phyloP scores from a whole-genome alignment of 2,329 filamentous ascomycete species.

The Nemania diffusa region DNA sequence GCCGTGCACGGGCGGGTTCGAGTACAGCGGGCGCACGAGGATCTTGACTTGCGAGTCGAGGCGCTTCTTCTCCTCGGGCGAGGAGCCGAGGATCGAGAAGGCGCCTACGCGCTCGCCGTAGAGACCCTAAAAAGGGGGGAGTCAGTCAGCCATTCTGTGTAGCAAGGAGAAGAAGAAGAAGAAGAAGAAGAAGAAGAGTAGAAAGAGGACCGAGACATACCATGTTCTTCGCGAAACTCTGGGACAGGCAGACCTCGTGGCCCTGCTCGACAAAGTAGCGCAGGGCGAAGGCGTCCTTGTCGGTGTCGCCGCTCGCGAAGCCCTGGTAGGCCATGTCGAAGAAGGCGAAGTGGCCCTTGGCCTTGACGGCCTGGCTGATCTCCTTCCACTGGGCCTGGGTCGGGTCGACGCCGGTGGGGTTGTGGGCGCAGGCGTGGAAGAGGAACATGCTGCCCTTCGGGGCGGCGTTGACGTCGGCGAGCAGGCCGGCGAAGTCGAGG shows the following conservation, averaged over 20 bases:
- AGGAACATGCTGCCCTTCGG: conserved; percentile 89
- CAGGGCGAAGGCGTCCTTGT: conserved; percentile 92
- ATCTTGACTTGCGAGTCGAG: conserved; percentile 99
- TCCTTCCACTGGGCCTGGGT: conserved; percentile 91
- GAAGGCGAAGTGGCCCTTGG: conserved; percentile 89
- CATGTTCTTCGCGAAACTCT: conserved; percentile 99
- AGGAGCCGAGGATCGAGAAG: conserved; percentile 90
- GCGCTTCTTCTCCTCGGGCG: conserved; percentile 90
- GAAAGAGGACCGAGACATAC: conserved; percentile 55
- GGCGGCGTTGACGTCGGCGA: conserved; percentile 89
- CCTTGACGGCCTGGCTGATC: conserved; percentile 88
- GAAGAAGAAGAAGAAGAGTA: neutral
- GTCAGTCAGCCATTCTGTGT: conserved; percentile 2
- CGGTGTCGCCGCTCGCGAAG: conserved; percentile 91
- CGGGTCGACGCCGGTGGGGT: conserved; percentile 96
- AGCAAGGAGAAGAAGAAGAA: neutral
- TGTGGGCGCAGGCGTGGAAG: conserved; percentile 97
- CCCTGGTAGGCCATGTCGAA: conserved; percentile 99
- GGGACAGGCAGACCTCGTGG: conserved; percentile 86
- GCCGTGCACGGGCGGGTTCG: conserved; percentile 96
- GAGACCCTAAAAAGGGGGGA: conserved; percentile 75
- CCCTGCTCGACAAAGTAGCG: conserved; percentile 94
- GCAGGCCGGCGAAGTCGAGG: conserved; percentile 94
- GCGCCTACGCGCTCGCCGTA: conserved; percentile 98
- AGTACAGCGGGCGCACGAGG: conserved; percentile 95